Conservation (phyloP, 1,284 basidiomycete genomes). For the Stygiomarasmius scandens region DNA sequence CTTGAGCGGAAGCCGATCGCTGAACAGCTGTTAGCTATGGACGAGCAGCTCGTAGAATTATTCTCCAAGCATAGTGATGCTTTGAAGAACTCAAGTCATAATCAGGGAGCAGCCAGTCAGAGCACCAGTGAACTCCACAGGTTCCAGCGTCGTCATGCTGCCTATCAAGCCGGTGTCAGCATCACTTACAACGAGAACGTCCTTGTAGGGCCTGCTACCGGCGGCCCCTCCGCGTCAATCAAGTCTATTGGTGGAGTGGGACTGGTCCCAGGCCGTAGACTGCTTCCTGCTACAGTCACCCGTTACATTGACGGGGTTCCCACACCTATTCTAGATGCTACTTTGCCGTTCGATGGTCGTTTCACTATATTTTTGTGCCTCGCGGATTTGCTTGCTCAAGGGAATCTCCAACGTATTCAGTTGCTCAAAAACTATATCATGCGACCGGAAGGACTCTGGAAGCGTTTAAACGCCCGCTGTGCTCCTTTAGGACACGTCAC, state of each 20-base stretch:
- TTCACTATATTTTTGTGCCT: not conserved
- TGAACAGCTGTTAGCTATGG: not conserved
- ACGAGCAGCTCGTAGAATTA: not conserved
- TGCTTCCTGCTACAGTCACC: not conserved
- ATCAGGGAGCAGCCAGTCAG: not conserved
- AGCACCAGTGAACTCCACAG: not conserved
- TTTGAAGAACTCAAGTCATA: not conserved
- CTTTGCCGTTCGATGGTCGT: not conserved
- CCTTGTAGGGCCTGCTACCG: not conserved
- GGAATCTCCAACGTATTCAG: not conserved
- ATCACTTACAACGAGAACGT: not conserved
- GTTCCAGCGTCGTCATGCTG: not conserved
- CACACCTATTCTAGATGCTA: not conserved
- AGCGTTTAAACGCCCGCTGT: not conserved
- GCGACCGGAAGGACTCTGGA: not conserved
- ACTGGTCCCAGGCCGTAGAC: not conserved
- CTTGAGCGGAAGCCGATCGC: conserved; percentile 5
- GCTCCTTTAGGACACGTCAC: not conserved
- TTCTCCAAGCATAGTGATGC: not conserved
- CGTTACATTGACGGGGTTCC: not conserved
- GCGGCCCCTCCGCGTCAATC: not conserved
- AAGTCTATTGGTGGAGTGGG: not conserved
- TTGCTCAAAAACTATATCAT: not conserved
- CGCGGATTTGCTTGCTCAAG: not conserved
- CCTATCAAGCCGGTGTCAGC: not conserved